phyloP scores from a whole-genome alignment of 2,329 filamentous ascomycete genomes.

The Elsinoe perseae region DNA sequence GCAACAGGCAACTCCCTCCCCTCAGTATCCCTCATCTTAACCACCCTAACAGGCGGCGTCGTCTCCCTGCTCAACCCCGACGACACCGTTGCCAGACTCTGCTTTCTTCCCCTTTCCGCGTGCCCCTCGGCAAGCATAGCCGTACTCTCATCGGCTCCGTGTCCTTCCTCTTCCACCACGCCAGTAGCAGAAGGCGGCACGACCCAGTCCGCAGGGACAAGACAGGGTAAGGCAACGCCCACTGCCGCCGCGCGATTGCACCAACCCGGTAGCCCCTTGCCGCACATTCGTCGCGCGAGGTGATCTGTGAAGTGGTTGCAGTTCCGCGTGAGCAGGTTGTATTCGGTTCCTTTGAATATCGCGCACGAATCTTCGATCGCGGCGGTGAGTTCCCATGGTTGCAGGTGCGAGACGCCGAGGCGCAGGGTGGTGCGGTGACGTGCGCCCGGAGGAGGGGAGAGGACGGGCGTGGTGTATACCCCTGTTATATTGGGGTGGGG shows the following conservation, averaged over 20 bases:
- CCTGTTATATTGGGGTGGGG: slow-evolving; percentile 62
- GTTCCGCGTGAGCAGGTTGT: slow-evolving; percentile 76
- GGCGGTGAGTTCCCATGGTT: slow-evolving; percentile 60
- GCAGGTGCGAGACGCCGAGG: slow-evolving; percentile 61
- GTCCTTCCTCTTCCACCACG: slow-evolving; percentile 62
- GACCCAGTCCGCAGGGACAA: slow-evolving; percentile 77
- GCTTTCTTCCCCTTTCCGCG: slow-evolving; percentile 19
- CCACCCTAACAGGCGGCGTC: slow-evolving; percentile 26
- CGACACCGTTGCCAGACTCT: slow-evolving; percentile 21
- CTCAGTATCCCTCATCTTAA: slow-evolving; percentile 33
- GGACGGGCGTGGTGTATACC: slow-evolving; percentile 66
- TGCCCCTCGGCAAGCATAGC: slow-evolving; percentile 11
- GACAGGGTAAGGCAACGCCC: slow-evolving; percentile 69
- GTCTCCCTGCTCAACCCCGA: slow-evolving; percentile 22
- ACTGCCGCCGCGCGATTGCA: slow-evolving; percentile 79
- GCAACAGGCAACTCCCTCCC: slow-evolving; percentile 37
- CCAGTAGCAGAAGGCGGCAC: slow-evolving; percentile 48
- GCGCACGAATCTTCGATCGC: slow-evolving; percentile 50
- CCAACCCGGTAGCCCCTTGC: slow-evolving; percentile 62
- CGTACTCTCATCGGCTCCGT: slow-evolving; percentile 39
- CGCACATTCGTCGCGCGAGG: slow-evolving; percentile 65
- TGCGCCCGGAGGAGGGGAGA: slow-evolving; percentile 67
- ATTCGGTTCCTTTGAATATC: slow-evolving; percentile 63
- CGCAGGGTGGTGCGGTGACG: slow-evolving; percentile 70
- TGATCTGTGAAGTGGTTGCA: slow-evolving; percentile 84